Conservation (phyloP, 2,329 filamentous ascomycete species). For the Epichloe bromicola region DNA sequence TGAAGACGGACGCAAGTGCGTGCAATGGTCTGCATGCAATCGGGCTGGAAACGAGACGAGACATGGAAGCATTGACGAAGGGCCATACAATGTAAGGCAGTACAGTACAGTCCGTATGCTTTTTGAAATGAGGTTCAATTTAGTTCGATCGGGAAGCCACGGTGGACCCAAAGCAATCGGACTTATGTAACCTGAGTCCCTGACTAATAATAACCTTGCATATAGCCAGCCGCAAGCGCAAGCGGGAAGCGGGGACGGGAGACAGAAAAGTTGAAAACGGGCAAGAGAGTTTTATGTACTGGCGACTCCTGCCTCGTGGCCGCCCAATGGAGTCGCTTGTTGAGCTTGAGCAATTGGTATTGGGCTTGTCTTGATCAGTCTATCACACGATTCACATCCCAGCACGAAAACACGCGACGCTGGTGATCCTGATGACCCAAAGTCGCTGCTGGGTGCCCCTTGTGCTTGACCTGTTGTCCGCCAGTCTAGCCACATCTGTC, state of each 20-base stretch:
- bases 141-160: constrained; percentile 1
- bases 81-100: background rate
- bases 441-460: no score
- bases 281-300: background rate
- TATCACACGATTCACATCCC: background rate
- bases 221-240: constrained; percentile 3
- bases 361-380: no score
- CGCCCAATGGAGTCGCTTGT: background rate
- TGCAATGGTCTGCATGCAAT: background rate
- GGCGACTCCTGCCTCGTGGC: constrained; percentile 1
- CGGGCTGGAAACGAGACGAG: background rate
- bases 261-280: background rate
- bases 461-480: no score
- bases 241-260: background rate
- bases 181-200: background rate
- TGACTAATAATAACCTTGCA: background rate
- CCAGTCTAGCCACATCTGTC: background rate
- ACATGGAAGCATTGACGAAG: background rate
- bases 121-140: constrained; percentile 1
- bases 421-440: no score
- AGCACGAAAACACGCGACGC: background rate
- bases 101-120: background rate
- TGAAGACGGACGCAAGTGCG: background rate
- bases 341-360: no score
- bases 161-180: background rate